These are phyloP conservation scores for Silene noctiflora DNA, from an alignment of 179 eudicot species.

Conservation along the genomic window DNA sequence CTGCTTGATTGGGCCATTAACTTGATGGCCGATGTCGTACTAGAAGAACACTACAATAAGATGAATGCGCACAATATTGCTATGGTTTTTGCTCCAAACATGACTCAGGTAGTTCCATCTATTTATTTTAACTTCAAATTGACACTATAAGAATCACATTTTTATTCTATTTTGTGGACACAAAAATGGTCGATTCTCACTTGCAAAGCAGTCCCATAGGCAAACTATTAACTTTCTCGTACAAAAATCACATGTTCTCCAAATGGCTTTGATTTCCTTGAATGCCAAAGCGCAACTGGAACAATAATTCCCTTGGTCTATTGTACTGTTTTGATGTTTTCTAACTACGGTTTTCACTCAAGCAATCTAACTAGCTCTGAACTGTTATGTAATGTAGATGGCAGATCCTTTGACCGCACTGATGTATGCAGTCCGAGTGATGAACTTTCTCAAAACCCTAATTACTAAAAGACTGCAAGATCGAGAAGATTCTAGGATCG, in stretches of 20 bases:
- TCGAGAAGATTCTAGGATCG: slow-evolving; percentile 38
- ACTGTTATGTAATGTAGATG: slow-evolving; percentile 38
- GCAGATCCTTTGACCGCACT: slow-evolving; percentile 57
- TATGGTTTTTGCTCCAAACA: slow-evolving; percentile 58
- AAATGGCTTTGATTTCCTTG: not conserved
- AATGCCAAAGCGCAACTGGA: not conserved
- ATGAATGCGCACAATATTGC: slow-evolving; percentile 60
- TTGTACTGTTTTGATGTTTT: not conserved
- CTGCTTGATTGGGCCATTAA: slow-evolving; percentile 58
- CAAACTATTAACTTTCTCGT: too few relatives aligned
- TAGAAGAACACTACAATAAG: slow-evolving; percentile 46
- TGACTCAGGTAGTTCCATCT: slow-evolving; percentile 43
- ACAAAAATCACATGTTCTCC: too few relatives aligned
- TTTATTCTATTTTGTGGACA: not conserved
- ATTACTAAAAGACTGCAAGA: slow-evolving; percentile 43
- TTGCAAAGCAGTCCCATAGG: too few relatives aligned
- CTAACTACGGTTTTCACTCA: not conserved
- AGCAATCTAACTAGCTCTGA: not conserved
- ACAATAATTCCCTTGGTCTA: not conserved
- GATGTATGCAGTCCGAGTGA: slow-evolving; percentile 61
- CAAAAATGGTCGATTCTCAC: too few relatives aligned
- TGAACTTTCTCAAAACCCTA: slow-evolving; percentile 60
- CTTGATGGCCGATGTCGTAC: slow-evolving; percentile 55
- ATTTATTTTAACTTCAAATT: not conserved
- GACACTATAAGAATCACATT: not conserved